Evolutionary conservation across 148 eudicot species (phyloP), one percentile per base, ranked within the genome.

Genomic region (Spergularia bocconei): DNA sequence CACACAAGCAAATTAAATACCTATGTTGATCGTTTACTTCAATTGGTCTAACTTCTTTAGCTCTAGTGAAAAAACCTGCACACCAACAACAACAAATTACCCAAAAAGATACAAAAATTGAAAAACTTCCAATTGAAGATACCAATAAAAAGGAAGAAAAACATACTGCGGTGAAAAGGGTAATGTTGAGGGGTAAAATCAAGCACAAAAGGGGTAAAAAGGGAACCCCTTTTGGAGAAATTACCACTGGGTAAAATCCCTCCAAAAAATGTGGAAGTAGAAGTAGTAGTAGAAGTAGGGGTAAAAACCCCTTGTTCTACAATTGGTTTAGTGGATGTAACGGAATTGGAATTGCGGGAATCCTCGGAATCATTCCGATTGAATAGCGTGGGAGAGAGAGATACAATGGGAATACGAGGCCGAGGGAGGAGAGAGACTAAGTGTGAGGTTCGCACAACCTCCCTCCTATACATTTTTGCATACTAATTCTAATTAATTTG

Each of bases 11-110:
- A 13, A 65, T 47, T 1, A n/a, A 39, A 66, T 80, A 80, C 98
- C 97, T 88, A 81, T 88, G 82, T 36, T 79, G 87, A 84, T 88
- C 98, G 68, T 80, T 86, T 2, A 86, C 82, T 84, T 83, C 88
- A 80, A 91, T 86, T 79, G 77, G 79, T 83, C 86, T 78, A 19
- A 85, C 83, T 54, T 90, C 89, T 74, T 91, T 94, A 67, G 93
- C 82, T 82, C 97, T 82, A 20, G 92, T 88, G 38, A 91, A 76
- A 77, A 90, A 83, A 84, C 74, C 98, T 91, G 87, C 85, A 86
- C 38, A 17, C 60, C 58, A 75, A 38, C 60, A 71, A 63, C 36
- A 17, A 11, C 48, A 23, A 33, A 7, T 55, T 3, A 53, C 67
- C 7, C 11, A 33, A 53, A 53, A 16, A 69, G 84, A 66, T 67